Percentiles rank a stretch among this genome's conserved stretches.
phyloP scores from a whole-genome alignment of 2,329 filamentous ascomycete genomes.

The Cryphonectria naterciae region DNA sequence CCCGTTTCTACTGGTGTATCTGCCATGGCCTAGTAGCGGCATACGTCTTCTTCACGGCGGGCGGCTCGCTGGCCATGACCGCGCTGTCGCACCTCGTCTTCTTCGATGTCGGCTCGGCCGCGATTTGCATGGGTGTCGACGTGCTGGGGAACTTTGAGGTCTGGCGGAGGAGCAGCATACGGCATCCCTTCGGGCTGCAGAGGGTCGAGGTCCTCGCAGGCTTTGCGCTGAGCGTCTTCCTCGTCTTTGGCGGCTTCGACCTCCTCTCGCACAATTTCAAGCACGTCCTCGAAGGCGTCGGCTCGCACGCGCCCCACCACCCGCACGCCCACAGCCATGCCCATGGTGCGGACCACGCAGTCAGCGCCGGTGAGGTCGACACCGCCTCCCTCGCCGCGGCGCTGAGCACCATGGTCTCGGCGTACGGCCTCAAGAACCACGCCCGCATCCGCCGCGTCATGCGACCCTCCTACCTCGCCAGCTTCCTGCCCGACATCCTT shows the following conservation, averaged over 20 bases:
- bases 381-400: constrained; percentile 82
- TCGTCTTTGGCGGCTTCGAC: constrained; percentile 97
- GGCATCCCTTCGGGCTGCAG: constrained; percentile 92
- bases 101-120: constrained; percentile 91
- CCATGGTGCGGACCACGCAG: constrained; percentile 38
- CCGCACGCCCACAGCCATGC: constrained; percentile 54
- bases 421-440: constrained; percentile 86
- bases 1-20: constrained; percentile 83
- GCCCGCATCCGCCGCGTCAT: constrained; percentile 90
- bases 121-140: constrained; percentile 89
- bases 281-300: constrained; percentile 78
- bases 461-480: constrained; percentile 71
- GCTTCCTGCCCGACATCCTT: constrained; percentile 81
- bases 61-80: constrained; percentile 87
- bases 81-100: constrained; percentile 91
- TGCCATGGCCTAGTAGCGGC: constrained; percentile 84
- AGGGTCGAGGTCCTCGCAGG: constrained; percentile 92
- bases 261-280: constrained; percentile 92
- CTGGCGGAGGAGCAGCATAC: constrained; percentile 89
- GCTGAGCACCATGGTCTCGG: constrained; percentile 80
- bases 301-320: constrained; percentile 75
- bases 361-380: constrained; percentile 78
- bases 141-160: constrained; percentile 97
- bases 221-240: constrained; percentile 92
- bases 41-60: constrained; percentile 83